A percentile compares a stretch with the other conserved stretches of the same genome.
Conservation (phyloP, 1,284 basidiomycete genomes). For the Somion occarium region DNA sequence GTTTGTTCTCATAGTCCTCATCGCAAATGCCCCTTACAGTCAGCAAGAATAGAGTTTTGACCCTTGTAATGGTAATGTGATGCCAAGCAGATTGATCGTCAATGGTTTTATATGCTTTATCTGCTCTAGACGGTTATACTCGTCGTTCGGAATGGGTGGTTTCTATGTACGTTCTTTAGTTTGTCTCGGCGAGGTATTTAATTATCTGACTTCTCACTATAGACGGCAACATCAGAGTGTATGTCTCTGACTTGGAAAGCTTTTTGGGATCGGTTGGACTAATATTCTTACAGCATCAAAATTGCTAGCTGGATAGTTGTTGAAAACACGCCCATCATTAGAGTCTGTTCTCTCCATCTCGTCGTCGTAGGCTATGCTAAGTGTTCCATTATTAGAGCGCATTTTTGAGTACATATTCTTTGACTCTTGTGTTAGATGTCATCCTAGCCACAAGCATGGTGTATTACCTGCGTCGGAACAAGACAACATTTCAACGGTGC, state of each 20-base stretch:
- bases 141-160: neutral
- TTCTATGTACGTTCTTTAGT: neutral
- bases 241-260: neutral
- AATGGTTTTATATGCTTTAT: neutral
- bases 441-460: neutral
- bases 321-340: neutral
- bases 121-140: neutral
- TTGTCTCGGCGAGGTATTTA: neutral
- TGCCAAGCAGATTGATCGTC: neutral
- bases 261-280: neutral
- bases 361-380: neutral
- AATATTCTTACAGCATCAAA: neutral
- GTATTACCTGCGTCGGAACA: neutral
- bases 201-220: neutral
- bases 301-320: neutral
- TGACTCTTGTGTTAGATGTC: neutral
- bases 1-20: neutral
- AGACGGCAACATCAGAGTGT: neutral
- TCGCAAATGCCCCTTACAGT: neutral
- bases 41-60: neutral
- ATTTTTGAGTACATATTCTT: neutral
- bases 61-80: neutral
- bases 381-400: neutral
- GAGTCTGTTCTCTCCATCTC: neutral
- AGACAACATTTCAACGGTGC: neutral